Conservation (phyloP, 768 basidiomycete species). For the Agaricus subrufescens region DNA sequence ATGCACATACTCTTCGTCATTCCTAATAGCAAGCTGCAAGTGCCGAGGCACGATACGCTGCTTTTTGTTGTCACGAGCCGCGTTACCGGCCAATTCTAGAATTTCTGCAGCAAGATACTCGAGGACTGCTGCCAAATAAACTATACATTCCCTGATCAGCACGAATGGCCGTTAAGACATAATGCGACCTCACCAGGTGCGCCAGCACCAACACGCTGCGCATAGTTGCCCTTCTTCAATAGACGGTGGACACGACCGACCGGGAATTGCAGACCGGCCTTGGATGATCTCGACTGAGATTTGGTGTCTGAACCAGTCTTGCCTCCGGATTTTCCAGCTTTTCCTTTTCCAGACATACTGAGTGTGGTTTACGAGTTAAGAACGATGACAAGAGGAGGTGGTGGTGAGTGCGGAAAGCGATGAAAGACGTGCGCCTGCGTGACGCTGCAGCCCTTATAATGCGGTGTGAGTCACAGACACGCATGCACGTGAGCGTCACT, state of each 20-base stretch:
- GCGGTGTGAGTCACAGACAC: constrained; percentile 16
- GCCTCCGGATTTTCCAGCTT: constrained; percentile 35
- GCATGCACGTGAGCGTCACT: constrained; percentile 10
- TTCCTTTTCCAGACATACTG: constrained; percentile 39
- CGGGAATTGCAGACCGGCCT: constrained; percentile 79
- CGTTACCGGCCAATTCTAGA: constrained; percentile 87
- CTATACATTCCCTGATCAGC: constrained; percentile 25
- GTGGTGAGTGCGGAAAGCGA: constrained; percentile 17
- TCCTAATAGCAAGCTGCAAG: constrained; percentile 87
- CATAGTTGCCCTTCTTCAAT: constrained; percentile 84
- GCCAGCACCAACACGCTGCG: constrained; percentile 85
- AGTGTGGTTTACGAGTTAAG: constrained; percentile 13
- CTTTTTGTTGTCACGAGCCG: constrained; percentile 82
- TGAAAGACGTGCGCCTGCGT: constrained; percentile 13
- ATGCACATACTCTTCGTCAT: constrained; percentile 70
- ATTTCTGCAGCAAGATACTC: constrained; percentile 94
- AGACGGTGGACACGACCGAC: constrained; percentile 92
- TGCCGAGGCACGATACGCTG: constrained; percentile 94
- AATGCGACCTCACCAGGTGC: constrained; percentile 56
- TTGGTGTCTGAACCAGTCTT: constrained; percentile 58
- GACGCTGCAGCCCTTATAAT: constrained; percentile 32
- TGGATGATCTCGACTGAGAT: constrained; percentile 66
- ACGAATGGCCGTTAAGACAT: constrained; percentile 4
- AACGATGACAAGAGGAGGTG: constrained; percentile 11
- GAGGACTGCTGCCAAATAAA: constrained; percentile 87